Evolutionary conservation across 306 rosid genomes (phyloP).

Genomic region (Cicer yamashitae): DNA sequence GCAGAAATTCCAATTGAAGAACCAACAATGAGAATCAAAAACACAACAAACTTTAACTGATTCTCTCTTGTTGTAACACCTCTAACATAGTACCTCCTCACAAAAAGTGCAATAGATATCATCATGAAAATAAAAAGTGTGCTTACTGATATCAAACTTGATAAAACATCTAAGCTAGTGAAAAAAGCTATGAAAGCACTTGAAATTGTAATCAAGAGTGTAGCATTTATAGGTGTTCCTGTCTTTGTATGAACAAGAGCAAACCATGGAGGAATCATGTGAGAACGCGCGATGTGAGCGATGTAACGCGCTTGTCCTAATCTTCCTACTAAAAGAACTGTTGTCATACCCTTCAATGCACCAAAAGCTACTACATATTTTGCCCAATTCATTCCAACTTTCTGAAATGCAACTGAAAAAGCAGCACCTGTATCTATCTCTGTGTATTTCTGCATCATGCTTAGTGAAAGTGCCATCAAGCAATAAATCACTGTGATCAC

Average conservation of each 20-base stretch:
- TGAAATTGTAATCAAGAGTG: constrained; percentile 58
- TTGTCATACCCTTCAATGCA: constrained; percentile 81
- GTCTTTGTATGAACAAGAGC: constrained; percentile 81
- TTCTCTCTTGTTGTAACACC: constrained; percentile 58
- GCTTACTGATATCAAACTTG: constrained; percentile 73
- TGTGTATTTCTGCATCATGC: constrained; percentile 82
- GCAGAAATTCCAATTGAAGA: constrained; percentile 78
- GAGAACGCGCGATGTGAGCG: constrained; percentile 81
- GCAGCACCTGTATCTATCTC: constrained; percentile 66
- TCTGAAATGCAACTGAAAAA: constrained; percentile 69
- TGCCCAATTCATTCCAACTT: constrained; percentile 82
- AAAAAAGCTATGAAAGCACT: constrained; percentile 68
- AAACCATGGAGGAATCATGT: constrained; percentile 86
- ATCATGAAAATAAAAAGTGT: constrained; percentile 73
- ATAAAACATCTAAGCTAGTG: constrained; percentile 62
- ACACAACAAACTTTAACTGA: constrained; percentile 54
- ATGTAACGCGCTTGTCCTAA: constrained; percentile 65
- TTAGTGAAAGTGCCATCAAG: constrained; percentile 70
- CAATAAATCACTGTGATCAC: constrained; percentile 69
- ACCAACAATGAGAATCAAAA: constrained; percentile 63
- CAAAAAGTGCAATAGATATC: constrained; percentile 81
- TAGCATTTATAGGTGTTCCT: constrained; percentile 82
- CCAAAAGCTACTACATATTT: constrained; percentile 76
- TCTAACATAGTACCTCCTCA: constrained; percentile 75
- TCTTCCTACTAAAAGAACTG: constrained; percentile 70